Evolutionary conservation across 2,329 filamentous ascomycete species (phyloP), one percentile per base, ranked within the genome.

Genomic region (Setomelanomma holmii): DNA sequence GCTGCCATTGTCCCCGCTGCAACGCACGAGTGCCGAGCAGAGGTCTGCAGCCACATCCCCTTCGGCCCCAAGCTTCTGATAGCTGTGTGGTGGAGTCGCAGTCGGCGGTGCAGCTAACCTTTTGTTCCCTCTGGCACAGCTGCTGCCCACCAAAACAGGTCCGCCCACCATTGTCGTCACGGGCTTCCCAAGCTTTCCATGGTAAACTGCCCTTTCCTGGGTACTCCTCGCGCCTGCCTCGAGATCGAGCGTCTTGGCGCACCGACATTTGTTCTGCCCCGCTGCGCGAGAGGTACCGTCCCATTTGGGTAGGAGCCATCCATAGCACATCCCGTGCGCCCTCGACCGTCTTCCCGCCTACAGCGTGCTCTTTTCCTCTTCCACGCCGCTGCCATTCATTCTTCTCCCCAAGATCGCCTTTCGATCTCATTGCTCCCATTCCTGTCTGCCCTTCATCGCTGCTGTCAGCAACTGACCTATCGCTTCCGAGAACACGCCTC

Each of bases 41-140:
- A 30, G 27, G 27, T 10, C 69, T 73, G 71, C 71, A 73, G 69
- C 69, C 68, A 68, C 69, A 47, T 67, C 67, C 58, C 41, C 47
- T 64, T 63, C 61, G 56, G 66, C 65, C 60, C 56, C 57, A 39
- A 55, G 42, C 47, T 40, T 56, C 27, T 53, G 50, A 34, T 57
- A 53, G 53, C 57, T 69, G 54, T 49, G 64, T 71, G 69, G 58
- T 64, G 51, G 34, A 52, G 41, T 46, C 41, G 52, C 58, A 52
- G 51, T 39, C 41, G 45, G 58, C 58, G 53, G 55, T 63, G 49
- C 51, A 54, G 61, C 57, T 53, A 61, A 30, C 67, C 63, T 56
- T 61, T 64, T 53, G 49, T 67, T 66, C 53, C 61, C 58, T 55
- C 60, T 64, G 55, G 62, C 61, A 56, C 54, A 62, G 61, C 64